Evolutionary conservation across 345 rosid species (phyloP), one percentile per base, ranked within the genome.

Genomic region (Sonneratia alba): DNA sequence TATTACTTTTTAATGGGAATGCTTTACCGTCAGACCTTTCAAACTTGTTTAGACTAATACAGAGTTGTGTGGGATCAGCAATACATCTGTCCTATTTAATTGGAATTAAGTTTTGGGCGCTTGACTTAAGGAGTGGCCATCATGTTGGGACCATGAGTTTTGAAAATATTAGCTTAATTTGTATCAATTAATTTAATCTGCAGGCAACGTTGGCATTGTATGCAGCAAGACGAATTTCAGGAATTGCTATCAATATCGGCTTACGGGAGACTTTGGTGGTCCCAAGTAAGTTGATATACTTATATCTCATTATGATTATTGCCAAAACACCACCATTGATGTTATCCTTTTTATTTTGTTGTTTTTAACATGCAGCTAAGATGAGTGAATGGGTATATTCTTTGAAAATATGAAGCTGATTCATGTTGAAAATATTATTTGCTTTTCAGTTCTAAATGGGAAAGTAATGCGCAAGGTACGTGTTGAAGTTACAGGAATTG

Each of bases 401-500:
- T 22, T 24, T 10, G 13, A 34, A 59, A 59, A 0, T 59, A 13
- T n/a, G 32, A 9, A 38, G 70, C 3, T 45, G 45, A 67, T 21
- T 42, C 69, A 70, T 36, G 69, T 53, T 66, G 19, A 51, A 68
- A 59, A 65, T 75, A 48, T 68, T 80, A 70, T 57, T 24, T 67
- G 3, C 40, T 6, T 40, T 80, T 73, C 79, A 94, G 98, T 94
- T 85, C 81, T 94, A 75, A 69, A 91, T 75, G 98, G 97, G 67
- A 90, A 90, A 83, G 97, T 91, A 69, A 91, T 86, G 96, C 91
- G 85, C 64, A 83, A 87, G 75, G 87, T 90, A 72, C 97, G 98
- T 53, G 95, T 91, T 77, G 98, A 94, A 73, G 37, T 65, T 42
- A 42, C 70, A 57, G 70, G 65, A 43, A 57, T 64, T 70, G 70